Conservation (phyloP, 768 basidiomycete genomes). For the Hirschioporus abietinus region DNA sequence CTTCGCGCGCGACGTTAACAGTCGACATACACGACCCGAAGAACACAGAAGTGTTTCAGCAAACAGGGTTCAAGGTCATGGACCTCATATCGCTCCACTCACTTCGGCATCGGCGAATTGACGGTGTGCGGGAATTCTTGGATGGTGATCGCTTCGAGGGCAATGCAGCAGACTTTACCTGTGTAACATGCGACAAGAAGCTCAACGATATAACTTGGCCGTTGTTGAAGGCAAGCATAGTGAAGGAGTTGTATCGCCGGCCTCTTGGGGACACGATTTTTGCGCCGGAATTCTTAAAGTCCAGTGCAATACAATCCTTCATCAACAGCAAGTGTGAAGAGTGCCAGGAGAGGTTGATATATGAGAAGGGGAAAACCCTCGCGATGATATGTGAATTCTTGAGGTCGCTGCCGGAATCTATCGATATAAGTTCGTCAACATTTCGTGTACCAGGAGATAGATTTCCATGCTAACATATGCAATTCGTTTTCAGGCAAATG, state of each 20-base stretch:
- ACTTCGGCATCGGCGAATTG: constrained; percentile 4
- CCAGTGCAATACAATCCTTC: constrained; percentile 2
- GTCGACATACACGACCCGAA: constrained; percentile 4
- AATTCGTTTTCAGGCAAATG: not conserved
- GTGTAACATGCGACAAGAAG: constrained; percentile 4
- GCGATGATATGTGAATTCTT: constrained; percentile 4
- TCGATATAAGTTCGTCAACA: not conserved
- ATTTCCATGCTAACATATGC: not conserved
- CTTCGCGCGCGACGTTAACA: constrained; percentile 5
- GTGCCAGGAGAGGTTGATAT: constrained; percentile 4
- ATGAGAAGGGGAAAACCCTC: constrained; percentile 5
- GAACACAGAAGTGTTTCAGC: not conserved
- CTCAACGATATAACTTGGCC: constrained; percentile 5
- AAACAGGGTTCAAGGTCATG: constrained; percentile 1
- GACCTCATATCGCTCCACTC: constrained; percentile 2
- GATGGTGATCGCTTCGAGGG: constrained; percentile 2
- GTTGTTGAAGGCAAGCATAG: constrained; percentile 1
- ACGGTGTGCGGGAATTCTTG: not conserved
- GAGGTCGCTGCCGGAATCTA: not conserved
- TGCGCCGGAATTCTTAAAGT: not conserved
- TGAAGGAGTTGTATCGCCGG: constrained; percentile 1
- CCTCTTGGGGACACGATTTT: constrained; percentile 3
- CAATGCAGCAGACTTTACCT: constrained; percentile 2
- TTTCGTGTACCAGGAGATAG: not conserved
- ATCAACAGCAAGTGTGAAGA: constrained; percentile 5